Evolutionary conservation across 768 basidiomycete species (phyloP).

Genomic region (Pleurotus djamor): DNA sequence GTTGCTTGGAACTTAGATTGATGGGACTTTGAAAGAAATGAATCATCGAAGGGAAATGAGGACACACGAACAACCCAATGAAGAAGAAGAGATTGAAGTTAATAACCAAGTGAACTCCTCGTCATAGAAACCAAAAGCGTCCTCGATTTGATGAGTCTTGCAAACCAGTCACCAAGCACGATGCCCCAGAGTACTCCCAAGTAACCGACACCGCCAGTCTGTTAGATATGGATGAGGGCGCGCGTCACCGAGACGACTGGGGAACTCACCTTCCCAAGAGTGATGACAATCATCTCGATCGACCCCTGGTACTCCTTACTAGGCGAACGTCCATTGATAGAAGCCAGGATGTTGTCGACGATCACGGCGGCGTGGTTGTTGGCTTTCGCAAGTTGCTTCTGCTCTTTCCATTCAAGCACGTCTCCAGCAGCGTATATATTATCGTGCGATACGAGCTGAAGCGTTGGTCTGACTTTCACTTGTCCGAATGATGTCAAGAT

Average conservation of each 20-base stretch:
- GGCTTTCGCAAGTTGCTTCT: conserved; percentile 54
- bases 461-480: conserved; percentile 54
- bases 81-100: background rate
- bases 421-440: conserved; percentile 69
- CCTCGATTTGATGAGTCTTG: conserved; percentile 24
- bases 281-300: conserved; percentile 52
- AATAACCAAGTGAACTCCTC: background rate
- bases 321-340: conserved; percentile 34
- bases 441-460: conserved; percentile 50
- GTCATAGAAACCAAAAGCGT: conserved; percentile 14
- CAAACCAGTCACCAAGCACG: conserved; percentile 40
- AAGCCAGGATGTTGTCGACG: conserved; percentile 43
- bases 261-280: conserved; percentile 45
- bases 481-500: conserved; percentile 35
- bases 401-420: conserved; percentile 59
- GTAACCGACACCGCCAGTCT: conserved; percentile 38
- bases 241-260: background rate
- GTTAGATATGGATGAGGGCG: background rate
- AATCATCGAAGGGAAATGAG: background rate
- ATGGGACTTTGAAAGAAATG: background rate
- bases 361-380: conserved; percentile 42
- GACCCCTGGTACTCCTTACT: conserved; percentile 45
- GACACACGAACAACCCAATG: background rate
- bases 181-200: conserved; percentile 41
- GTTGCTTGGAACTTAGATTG: background rate